Evolutionary conservation across 768 basidiomycete genomes (phyloP), one percentile per base, ranked within the genome.

Genomic region (Boletus rufocinnamomeus): DNA sequence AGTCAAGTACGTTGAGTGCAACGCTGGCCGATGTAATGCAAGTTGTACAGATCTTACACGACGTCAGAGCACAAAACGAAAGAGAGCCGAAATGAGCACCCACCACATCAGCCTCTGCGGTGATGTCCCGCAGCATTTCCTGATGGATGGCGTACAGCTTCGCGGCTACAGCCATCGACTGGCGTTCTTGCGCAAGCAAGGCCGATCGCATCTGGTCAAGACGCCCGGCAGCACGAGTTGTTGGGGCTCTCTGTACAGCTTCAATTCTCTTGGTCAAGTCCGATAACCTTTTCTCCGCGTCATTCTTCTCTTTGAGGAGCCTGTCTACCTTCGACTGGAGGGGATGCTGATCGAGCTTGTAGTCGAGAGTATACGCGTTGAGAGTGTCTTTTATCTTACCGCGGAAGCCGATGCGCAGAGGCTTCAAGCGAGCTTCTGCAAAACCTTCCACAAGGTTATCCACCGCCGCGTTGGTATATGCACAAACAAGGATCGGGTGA

Each of bases 381-480:
- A 93, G 77, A 14, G 84, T 81, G 2, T 79, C 70, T 25, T 81
- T 81, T 49, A 92, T 82, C 49, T 82, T 82, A 25, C 83, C 84
- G 13, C 77, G 79, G 45, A 79, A 83, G 4, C 91, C 93, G 23
- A 94, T 79, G 3, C 95, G 89, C 2, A 96, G 74, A 2, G 94
- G 87, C 60, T 84, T 85, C 47, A 95, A 71, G 4, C 84, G 83
- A 1, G 80, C 77, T 8, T 74, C 72, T 10, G 78, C 79, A 27
- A 95, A 78, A 0, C 90, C 90, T 67, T 89, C 86, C 38, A 95
- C 84, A 10, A 97, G 84, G 63, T 95, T 92, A 69, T 97, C 94
- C 21, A 95, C 93, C 0, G 95, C 94, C 21, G 86, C 91, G 64
- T 97, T 95, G 41, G 95, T 97, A 69, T 91, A 96, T 0, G 95